Evolutionary conservation across 768 basidiomycete genomes (phyloP).

Genomic region (Boletus rex-veris): DNA sequence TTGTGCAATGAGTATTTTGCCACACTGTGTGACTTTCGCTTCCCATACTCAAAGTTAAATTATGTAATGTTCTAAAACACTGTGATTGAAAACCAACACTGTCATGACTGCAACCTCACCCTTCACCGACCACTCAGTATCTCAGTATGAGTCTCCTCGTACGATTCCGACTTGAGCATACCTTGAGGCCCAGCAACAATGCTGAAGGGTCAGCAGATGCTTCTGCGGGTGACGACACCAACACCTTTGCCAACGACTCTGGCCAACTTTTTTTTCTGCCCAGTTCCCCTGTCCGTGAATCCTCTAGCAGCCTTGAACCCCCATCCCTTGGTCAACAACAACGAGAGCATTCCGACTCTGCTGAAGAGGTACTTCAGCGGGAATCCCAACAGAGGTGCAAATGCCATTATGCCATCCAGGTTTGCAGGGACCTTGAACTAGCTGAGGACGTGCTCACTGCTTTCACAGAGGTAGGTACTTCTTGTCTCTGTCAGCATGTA

Average conservation of each 20-base stretch:
- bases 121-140: background rate
- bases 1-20: too few species aligned
- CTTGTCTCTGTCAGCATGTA: background rate
- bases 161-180: background rate
- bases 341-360: background rate
- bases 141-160: background rate
- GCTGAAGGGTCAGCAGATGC: background rate
- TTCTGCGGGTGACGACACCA: too few species aligned
- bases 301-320: too few species aligned
- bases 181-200: background rate
- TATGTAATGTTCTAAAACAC: too few species aligned
- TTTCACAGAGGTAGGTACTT: background rate
- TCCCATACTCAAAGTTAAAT: too few species aligned
- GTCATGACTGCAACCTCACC: background rate
- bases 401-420: background rate
- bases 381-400: background rate
- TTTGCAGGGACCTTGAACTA: background rate
- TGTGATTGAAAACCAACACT: background rate
- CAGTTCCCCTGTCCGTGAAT: too few species aligned
- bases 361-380: background rate
- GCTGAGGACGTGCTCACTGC: background rate
- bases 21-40: too few species aligned
- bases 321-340: background rate
- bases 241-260: too few species aligned
- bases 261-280: background rate